Conservation (phyloP, 441 rosid genomes). For the Eutrema salsugineum region DNA sequence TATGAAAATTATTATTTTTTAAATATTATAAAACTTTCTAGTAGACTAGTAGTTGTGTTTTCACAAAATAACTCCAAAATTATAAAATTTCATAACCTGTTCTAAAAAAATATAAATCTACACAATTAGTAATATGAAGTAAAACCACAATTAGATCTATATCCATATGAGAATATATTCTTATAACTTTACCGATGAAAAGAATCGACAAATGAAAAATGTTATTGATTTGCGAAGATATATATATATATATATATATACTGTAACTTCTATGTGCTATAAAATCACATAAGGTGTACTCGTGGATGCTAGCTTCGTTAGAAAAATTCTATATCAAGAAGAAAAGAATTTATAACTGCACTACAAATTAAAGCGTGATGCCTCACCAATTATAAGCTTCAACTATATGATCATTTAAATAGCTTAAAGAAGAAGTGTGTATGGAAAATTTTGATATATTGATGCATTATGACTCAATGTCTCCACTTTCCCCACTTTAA, state of each 20-base stretch:
- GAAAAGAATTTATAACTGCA: background rate
- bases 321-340: background rate
- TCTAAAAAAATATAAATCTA: too few relatives aligned
- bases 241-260: too few relatives aligned
- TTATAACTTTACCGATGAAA: background rate
- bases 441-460: background rate
- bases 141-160: background rate
- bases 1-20: too few relatives aligned
- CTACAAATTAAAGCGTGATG: background rate
- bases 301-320: slow-evolving; percentile 2
- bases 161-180: background rate
- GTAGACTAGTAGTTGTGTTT: too few relatives aligned
- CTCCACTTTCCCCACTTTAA: slow-evolving; percentile 18
- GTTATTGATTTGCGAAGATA: background rate
- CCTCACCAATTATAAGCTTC: slow-evolving; percentile 6
- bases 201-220: background rate
- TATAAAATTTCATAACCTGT: too few relatives aligned
- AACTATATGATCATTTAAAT: slow-evolving; percentile 10
- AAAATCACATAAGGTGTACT: background rate
- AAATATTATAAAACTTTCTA: too few relatives aligned
- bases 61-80: too few relatives aligned
- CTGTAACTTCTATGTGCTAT: background rate
- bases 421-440: background rate
- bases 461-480: slow-evolving; percentile 5
- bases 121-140: background rate